A percentile compares a stretch with the other conserved stretches of the same genome.
phyloP scores from a whole-genome alignment of 2,329 filamentous ascomycete genomes.

The Albophoma yamanashiensis region DNA sequence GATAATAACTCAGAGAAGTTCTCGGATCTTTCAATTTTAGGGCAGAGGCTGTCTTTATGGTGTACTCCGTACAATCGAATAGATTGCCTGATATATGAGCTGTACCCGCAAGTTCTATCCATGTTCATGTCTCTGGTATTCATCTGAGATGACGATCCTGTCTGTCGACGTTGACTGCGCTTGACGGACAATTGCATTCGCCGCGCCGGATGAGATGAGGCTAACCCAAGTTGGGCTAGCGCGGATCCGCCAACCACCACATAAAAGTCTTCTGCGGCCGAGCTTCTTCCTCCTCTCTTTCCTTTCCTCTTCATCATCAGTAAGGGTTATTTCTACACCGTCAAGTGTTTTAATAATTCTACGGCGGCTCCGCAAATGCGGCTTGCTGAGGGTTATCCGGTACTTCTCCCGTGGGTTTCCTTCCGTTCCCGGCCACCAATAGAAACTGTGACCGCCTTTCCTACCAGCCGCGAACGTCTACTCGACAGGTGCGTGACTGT shows the following conservation, averaged over 20 bases:
- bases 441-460: slow-evolving; percentile 35
- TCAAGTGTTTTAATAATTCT: slow-evolving; percentile 36
- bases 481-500: slow-evolving; percentile 35
- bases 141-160: background rate
- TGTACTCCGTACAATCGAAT: background rate
- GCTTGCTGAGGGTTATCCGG: slow-evolving; percentile 41
- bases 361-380: slow-evolving; percentile 41
- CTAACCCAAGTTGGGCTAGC: background rate
- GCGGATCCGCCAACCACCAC: background rate
- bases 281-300: slow-evolving; percentile 9
- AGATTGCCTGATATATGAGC: background rate
- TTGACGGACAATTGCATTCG: background rate
- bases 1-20: too few species aligned
- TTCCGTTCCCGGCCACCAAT: slow-evolving; percentile 45
- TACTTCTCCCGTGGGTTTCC: slow-evolving; percentile 33
- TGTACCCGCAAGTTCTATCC: background rate
- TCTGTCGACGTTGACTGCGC: background rate
- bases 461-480: slow-evolving; percentile 29
- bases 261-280: slow-evolving; percentile 7
- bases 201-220: background rate
- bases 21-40: background rate
- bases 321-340: slow-evolving; percentile 37
- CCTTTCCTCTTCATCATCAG: slow-evolving; percentile 31
- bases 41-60: background rate
- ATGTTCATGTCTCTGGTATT: background rate